Conservation (phyloP, 495 filamentous ascomycete genomes). For the Geopyxis carbonaria region DNA sequence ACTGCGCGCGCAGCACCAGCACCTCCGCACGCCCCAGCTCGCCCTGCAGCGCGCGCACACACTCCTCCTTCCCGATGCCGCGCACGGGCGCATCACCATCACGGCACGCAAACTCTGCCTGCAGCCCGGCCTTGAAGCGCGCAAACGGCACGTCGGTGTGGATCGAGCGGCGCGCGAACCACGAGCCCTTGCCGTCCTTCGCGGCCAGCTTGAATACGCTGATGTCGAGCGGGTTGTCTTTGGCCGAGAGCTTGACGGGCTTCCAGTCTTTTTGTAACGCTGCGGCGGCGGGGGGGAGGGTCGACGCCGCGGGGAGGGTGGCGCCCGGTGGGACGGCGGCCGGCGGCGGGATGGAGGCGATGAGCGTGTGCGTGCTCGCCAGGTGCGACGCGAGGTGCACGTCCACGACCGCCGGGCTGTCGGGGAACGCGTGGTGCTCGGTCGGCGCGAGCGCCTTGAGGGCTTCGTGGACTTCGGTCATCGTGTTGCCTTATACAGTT, state of each 20-base stretch:
- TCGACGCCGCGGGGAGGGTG: slow-evolving; percentile 15
- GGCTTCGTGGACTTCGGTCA: slow-evolving; percentile 53
- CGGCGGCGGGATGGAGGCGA: slow-evolving; percentile 49
- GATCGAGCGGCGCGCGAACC: slow-evolving; percentile 78
- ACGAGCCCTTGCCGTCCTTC: slow-evolving; percentile 66
- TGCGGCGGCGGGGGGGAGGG: slow-evolving; percentile 33
- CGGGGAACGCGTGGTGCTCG: slow-evolving; percentile 35
- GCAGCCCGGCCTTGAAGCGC: slow-evolving; percentile 41
- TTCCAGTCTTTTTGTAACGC: slow-evolving; percentile 74
- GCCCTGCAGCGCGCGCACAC: slow-evolving; percentile 41
- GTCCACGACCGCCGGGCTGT: slow-evolving; percentile 37
- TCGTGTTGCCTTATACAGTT: no score
- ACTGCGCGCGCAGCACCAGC: slow-evolving; percentile 60
- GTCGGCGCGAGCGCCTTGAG: slow-evolving; percentile 57
- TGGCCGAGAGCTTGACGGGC: slow-evolving; percentile 49
- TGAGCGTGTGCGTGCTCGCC: slow-evolving; percentile 44
- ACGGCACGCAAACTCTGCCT: slow-evolving; percentile 32
- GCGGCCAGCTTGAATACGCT: slow-evolving; percentile 61
- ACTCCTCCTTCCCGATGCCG: slow-evolving; percentile 65
- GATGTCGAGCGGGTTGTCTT: slow-evolving; percentile 61
- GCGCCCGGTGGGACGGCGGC: slow-evolving; percentile 22
- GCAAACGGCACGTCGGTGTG: slow-evolving; percentile 59
- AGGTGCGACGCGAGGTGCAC: slow-evolving; percentile 39
- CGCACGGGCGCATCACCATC: slow-evolving; percentile 42
- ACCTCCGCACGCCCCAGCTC: slow-evolving; percentile 42